Conservation (phyloP, 2,329 filamentous ascomycete genomes). For the Fusarium lateritium region DNA sequence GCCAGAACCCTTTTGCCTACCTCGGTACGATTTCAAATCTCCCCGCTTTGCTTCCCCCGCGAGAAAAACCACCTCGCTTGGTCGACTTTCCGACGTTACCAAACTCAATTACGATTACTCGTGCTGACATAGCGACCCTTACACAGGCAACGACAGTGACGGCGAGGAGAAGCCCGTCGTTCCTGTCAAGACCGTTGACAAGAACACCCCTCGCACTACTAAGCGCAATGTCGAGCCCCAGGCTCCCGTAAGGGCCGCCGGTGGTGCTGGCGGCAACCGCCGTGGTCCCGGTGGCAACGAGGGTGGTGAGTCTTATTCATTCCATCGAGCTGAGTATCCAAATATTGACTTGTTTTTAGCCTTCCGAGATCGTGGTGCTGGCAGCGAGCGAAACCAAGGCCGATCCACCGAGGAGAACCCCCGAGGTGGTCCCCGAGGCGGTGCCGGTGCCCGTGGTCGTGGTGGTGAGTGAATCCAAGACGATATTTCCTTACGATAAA, state of each 20-base stretch:
- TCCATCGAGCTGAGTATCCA: constrained; percentile 12
- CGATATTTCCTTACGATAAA: not conserved
- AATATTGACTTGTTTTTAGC: constrained; percentile 65
- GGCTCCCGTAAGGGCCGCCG: constrained; percentile 67
- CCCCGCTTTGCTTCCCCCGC: constrained; percentile 43
- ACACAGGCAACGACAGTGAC: constrained; percentile 71
- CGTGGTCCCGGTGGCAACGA: constrained; percentile 82
- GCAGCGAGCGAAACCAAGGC: constrained; percentile 84
- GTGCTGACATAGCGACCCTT: constrained; percentile 41
- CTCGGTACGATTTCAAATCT: constrained; percentile 79
- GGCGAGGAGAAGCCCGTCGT: constrained; percentile 81
- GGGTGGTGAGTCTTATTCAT: constrained; percentile 75
- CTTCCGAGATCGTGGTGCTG: constrained; percentile 90
- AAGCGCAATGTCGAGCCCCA: constrained; percentile 91
- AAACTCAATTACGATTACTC: constrained; percentile 40
- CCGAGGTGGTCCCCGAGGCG: constrained; percentile 70
- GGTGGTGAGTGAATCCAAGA: constrained; percentile 62
- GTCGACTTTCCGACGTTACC: constrained; percentile 33
- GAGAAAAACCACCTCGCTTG: constrained; percentile 37
- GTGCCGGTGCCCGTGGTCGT: constrained; percentile 74
- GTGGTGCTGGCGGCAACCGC: constrained; percentile 60
- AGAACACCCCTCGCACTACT: constrained; percentile 78
- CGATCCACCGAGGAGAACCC: constrained; percentile 80
- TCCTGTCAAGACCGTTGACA: constrained; percentile 91
- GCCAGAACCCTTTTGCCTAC: constrained; percentile 96